Evolutionary conservation across 768 basidiomycete genomes (phyloP), one percentile per base, ranked within the genome.

Genomic region (Russula virescens): DNA sequence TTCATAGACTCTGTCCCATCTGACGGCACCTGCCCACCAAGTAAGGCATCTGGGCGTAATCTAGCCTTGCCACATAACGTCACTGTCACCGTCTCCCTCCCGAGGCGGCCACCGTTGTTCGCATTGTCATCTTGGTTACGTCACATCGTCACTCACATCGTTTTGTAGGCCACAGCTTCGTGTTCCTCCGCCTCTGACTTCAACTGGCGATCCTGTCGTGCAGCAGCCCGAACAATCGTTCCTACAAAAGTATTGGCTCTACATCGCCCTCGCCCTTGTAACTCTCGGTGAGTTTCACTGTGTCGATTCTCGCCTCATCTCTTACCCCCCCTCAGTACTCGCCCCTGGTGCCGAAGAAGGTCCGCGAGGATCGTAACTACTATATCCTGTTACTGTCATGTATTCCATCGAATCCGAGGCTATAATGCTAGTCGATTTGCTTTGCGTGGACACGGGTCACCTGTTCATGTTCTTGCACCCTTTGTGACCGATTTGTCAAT

Each of bases 231-330:
- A 95, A 70, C 89, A 93, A 73, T 76, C 84, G 13, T 91, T 94
- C 73, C 60, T 94, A 46, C 88, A 91, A 69, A 94, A 94, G 72
- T 95, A 95, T 73, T 95, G 94, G 94, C 78, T 94, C 73, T 94
- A 93, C 68, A 81, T 91, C 42, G 75, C 80, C 46, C 79, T 84
- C 3, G 72, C 82, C 48, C 72, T 87, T 11, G 69, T 88, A 19
- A 81, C 84, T 48, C 69, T 88, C 19, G 57, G 87, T 89, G 70
- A 73, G 86, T 81, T 51, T n/a, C 38, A 1, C 52, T 45, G 49
- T 46, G 23, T 46, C 45, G 28, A 16, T 42, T 51, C 13, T 40
- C 9, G 26, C 25, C 52, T 50, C 45, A 55, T 54, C 28, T 9
- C 46, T 35, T 25, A 23, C 23, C 23, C 21, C 21, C 45, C 34